Conservation (phyloP, 2,329 filamentous ascomycete species). For the Fusarium begoniae region DNA sequence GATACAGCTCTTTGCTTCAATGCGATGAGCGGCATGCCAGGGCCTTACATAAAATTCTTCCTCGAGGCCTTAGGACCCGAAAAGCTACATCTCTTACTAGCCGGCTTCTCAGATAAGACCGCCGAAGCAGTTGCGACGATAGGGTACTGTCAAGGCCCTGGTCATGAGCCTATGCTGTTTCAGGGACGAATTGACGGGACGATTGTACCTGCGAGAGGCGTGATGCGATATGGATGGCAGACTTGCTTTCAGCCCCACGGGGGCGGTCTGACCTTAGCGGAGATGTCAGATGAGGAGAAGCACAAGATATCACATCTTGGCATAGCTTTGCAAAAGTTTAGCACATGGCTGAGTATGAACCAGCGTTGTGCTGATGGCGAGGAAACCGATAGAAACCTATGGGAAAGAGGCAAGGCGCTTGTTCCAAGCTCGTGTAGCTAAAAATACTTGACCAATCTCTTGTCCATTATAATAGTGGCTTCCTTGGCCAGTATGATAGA, state of each 20-base stretch:
- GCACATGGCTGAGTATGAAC: not conserved
- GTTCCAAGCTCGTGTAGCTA: no score
- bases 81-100: not conserved
- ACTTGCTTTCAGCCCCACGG: not conserved
- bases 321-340: not conserved
- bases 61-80: not conserved
- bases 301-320: not conserved
- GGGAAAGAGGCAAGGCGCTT: rapidly evolving
- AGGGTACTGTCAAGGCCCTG: not conserved
- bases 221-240: not conserved
- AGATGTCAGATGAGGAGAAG: not conserved
- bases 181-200: not conserved
- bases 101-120: not conserved
- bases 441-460: not conserved
- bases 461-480: no score
- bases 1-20: not conserved
- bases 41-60: not conserved
- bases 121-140: not conserved
- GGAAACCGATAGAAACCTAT: rapidly evolving
- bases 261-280: not conserved
- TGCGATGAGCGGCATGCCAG: not conserved
- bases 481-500: no score
- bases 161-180: not conserved
- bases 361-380: rapidly evolving
- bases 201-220: not conserved